Evolutionary conservation across 768 basidiomycete genomes (phyloP).

Genomic region (Agrocybe pediades): DNA sequence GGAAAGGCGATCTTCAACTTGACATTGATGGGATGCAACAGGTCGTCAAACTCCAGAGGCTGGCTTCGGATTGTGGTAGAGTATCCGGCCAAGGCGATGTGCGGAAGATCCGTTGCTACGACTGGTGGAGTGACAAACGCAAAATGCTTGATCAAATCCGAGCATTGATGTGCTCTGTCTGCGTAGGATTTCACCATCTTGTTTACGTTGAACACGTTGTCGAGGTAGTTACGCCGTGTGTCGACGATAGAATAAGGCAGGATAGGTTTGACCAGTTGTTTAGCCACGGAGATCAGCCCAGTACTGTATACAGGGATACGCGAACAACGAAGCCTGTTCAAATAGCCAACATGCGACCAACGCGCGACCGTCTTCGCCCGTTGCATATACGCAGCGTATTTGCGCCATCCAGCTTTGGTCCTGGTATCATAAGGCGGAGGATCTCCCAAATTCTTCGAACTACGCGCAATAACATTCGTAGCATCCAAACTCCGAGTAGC

Average conservation of each 20-base stretch:
- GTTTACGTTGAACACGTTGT: constrained; percentile 42
- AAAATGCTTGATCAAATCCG: constrained; percentile 62
- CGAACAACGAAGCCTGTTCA: constrained; percentile 75
- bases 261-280: constrained; percentile 45
- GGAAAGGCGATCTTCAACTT: constrained; percentile 94
- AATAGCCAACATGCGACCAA: constrained; percentile 71
- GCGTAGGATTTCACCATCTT: constrained; percentile 64
- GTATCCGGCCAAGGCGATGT: constrained; percentile 54
- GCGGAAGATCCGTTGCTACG: constrained; percentile 74
- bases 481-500: constrained; percentile 62
- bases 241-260: constrained; percentile 52
- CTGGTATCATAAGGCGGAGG: constrained; percentile 75
- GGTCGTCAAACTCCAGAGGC: constrained; percentile 58
- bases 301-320: constrained; percentile 44
- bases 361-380: constrained; percentile 54
- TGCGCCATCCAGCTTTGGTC: constrained; percentile 71
- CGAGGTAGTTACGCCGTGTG: constrained; percentile 38
- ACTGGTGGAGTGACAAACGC: constrained; percentile 80
- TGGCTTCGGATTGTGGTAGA: constrained; percentile 27
- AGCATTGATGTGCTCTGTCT: constrained; percentile 56
- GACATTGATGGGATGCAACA: constrained; percentile 73
- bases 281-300: constrained; percentile 45
- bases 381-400: constrained; percentile 50
- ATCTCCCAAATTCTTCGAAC: constrained; percentile 56
- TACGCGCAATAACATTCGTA: constrained; percentile 52